These are phyloP conservation scores for Thamnidium elegans DNA, from an alignment of 192 early-diverging fungal species.

Conservation along the genomic window DNA sequence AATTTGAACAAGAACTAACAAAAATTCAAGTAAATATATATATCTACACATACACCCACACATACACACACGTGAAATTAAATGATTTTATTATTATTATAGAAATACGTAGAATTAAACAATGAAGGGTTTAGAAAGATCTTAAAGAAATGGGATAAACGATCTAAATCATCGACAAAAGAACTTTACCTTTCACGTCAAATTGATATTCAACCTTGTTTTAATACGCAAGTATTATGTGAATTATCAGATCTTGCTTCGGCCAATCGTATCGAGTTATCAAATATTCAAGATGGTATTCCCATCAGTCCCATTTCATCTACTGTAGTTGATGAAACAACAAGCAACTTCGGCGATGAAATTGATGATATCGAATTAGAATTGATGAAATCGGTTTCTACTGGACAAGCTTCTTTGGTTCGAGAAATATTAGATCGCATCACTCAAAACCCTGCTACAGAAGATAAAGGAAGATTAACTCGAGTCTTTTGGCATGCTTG, in stretches of 20 bases:
- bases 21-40: conserved; percentile 80
- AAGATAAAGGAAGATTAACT: conserved; percentile 61
- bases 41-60: background rate
- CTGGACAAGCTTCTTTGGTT: conserved; percentile 40
- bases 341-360: background rate
- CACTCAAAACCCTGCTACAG: conserved; percentile 42
- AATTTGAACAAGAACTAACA: conserved; percentile 90
- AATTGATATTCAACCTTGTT: conserved; percentile 96
- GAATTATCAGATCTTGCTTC: conserved; percentile 86
- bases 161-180: conserved; percentile 94
- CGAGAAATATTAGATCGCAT: conserved; percentile 54
- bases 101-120: conserved; percentile 4
- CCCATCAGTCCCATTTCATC: conserved; percentile 15
- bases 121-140: conserved; percentile 83
- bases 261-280: conserved; percentile 73
- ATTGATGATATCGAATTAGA: conserved; percentile 62
- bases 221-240: conserved; percentile 89
- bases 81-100: background rate
- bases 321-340: background rate
- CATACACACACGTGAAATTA: background rate
- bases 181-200: conserved; percentile 97
- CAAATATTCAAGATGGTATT: conserved; percentile 56
- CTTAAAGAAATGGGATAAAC: conserved; percentile 99
- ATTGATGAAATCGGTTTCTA: conserved; percentile 51
- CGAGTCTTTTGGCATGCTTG: conserved; percentile 74